These are phyloP conservation scores for Myxozyma geophila DNA, from an alignment of 805 yeast genomes.

Conservation along the genomic window DNA sequence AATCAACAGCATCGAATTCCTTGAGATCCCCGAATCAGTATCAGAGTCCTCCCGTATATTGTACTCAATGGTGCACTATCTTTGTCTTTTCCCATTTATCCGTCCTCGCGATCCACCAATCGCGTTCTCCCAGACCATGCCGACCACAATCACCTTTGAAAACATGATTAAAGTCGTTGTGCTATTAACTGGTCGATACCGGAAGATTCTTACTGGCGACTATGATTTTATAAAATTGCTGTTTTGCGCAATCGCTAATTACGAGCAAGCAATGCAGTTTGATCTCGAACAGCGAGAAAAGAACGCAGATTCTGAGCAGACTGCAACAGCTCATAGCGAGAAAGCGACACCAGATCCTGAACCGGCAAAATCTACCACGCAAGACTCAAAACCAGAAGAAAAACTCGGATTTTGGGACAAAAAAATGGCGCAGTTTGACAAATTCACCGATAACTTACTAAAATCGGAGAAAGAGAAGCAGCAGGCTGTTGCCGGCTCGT, in stretches of 20 bases:
- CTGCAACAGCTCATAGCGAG: constrained; percentile 33
- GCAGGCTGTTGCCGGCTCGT: background rate
- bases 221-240: constrained; percentile 53
- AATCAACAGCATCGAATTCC: constrained; percentile 34
- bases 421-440: constrained; percentile 17
- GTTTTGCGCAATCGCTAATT: constrained; percentile 52
- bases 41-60: constrained; percentile 46
- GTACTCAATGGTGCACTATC: constrained; percentile 49
- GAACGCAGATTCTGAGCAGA: constrained; percentile 14
- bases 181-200: constrained; percentile 52
- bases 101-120: constrained; percentile 40
- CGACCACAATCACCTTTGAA: constrained; percentile 46
- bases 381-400: background rate
- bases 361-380: background rate
- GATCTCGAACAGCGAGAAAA: constrained; percentile 26
- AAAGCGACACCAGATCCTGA: constrained; percentile 11
- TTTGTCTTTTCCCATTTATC: constrained; percentile 59
- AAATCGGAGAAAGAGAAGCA: constrained; percentile 10
- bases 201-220: constrained; percentile 46
- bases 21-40: constrained; percentile 48
- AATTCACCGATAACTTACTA: background rate
- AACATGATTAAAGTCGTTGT: constrained; percentile 54
- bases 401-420: constrained; percentile 26
- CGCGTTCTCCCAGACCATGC: constrained; percentile 28
- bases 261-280: constrained; percentile 15